Percentiles rank a stretch among this genome's conserved stretches.
phyloP scores from a whole-genome alignment of 139 green algal genomes.

The Picochlorum sp. region DNA sequence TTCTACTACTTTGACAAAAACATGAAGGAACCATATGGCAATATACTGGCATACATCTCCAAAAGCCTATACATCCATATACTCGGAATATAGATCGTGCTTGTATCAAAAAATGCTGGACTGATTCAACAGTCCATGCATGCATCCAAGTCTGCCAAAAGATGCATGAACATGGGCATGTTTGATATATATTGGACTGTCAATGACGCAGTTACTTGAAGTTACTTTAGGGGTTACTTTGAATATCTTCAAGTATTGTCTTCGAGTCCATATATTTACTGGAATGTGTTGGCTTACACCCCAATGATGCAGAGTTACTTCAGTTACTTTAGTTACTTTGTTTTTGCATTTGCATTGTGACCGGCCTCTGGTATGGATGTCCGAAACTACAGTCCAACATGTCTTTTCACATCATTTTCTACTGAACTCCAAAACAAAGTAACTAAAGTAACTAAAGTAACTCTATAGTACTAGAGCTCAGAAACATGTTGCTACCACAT shows the following conservation, averaged over 20 bases:
- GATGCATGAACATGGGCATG: slow-evolving; percentile 3
- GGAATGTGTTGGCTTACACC: slow-evolving; percentile 2
- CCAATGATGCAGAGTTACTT: slow-evolving; percentile 6
- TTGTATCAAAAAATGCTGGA: slow-evolving; percentile 4
- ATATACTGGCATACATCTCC: slow-evolving; percentile 1
- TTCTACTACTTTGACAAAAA: slow-evolving; percentile 1
- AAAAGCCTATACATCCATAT: not conserved
- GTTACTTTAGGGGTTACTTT: slow-evolving; percentile 2
- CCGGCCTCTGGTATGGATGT: not conserved
- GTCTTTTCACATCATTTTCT: not conserved
- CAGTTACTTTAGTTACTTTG: slow-evolving; percentile 2
- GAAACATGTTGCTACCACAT: not conserved
- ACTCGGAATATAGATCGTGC: not conserved
- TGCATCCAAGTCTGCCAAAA: slow-evolving; percentile 3
- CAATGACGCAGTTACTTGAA: slow-evolving; percentile 5
- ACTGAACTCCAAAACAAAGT: slow-evolving; percentile 1
- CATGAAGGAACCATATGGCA: not conserved
- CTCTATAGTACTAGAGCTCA: not conserved
- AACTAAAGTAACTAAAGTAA: slow-evolving; percentile 6
- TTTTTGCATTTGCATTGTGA: not conserved
- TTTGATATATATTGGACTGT: slow-evolving; percentile 7
- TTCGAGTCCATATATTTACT: not conserved
- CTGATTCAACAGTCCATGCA: not conserved
- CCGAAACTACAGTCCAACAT: slow-evolving; percentile 1
- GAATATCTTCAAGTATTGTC: not conserved